These are phyloP conservation scores for Debaryomyces sp. DNA, from an alignment of 1,139 yeast species.

Conservation along the genomic window DNA sequence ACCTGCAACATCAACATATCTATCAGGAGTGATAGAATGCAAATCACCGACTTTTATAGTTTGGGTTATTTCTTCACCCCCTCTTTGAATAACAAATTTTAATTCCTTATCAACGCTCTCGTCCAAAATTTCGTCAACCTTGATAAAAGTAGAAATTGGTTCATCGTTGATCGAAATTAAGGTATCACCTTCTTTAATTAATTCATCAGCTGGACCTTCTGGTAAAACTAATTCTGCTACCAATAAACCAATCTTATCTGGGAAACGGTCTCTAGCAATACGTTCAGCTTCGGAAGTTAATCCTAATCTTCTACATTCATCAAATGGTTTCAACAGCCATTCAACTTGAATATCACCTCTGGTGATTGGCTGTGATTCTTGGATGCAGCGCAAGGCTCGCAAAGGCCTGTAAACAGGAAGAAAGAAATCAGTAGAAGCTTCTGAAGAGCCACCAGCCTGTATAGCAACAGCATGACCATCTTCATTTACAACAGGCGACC, in stretches of 20 bases:
- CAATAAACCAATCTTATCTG: constrained; percentile 76
- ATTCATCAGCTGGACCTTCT: constrained; percentile 80
- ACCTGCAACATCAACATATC: constrained; percentile 83
- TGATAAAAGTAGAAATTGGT: constrained; percentile 68
- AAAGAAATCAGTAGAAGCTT: constrained; percentile 91
- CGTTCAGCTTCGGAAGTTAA: constrained; percentile 75
- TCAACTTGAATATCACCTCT: constrained; percentile 88
- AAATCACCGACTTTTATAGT: constrained; percentile 68
- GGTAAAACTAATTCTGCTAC: constrained; percentile 86
- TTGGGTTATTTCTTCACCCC: constrained; percentile 61
- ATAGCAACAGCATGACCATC: constrained; percentile 88
- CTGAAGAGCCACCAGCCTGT: constrained; percentile 93
- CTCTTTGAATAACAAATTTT: constrained; percentile 67
- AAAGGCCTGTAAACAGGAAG: constrained; percentile 82
- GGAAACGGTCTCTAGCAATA: constrained; percentile 67
- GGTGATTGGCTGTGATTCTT: constrained; percentile 58
- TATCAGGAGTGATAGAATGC: constrained; percentile 79
- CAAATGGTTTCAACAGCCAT: constrained; percentile 85
- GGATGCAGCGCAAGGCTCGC: constrained; percentile 79
- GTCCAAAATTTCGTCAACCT: constrained; percentile 85
- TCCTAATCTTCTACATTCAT: constrained; percentile 88
- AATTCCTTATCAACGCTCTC: constrained; percentile 63
- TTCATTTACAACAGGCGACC: constrained; percentile 90
- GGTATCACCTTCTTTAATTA: constrained; percentile 84
- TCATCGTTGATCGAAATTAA: constrained; percentile 72